Evolutionary conservation across 129 eudicot genomes (phyloP), one percentile per base, ranked within the genome.

Genomic region (Daucus carota): DNA sequence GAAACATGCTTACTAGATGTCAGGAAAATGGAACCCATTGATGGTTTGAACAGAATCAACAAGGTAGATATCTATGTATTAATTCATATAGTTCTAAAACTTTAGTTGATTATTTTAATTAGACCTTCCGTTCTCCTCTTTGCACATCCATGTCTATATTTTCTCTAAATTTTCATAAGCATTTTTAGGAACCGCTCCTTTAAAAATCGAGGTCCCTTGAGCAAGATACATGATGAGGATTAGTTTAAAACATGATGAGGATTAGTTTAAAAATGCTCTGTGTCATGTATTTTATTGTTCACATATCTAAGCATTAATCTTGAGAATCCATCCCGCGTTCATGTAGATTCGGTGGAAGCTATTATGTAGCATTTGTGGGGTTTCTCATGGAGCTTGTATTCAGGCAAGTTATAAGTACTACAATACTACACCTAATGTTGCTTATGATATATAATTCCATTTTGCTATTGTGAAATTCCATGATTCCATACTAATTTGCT

Each of bases 361-460:
- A 65, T 80, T 89, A 76, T 94, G 99, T 83, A 91, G 97, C 86
- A 94, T 94, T 72, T 94, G 99, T 78, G 85, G 89, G 72, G 92
- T 94, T 83, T 78, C 97, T 38, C 86, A 91, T 91, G 99, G 99
- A 83, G 97, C 97, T 52, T 95, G 99, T 81, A 95, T 95, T 63
- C 99, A 95, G 94, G 99, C 90, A 80, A 76, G 67, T 76, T 80
- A 11, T 83, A 48, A 54, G 28, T 80, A 63, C 63, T 81, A 75
- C 18, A 72, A 80, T 71, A 69, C 12, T 40, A 70, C 73, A 70
- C 8, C 36, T 15, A 40, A 70, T 38, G 33, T 70, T 18, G 24
- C 43, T 13, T 36, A 17, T 24, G 26, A 70, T 45, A 75, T 43
- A 31, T 68, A 36, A 17, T 60, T 26, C 12, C n/a, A n/a, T n/a